Conservation (phyloP, 2,329 filamentous ascomycete genomes). For the Phyllosticta citrichinensis region DNA sequence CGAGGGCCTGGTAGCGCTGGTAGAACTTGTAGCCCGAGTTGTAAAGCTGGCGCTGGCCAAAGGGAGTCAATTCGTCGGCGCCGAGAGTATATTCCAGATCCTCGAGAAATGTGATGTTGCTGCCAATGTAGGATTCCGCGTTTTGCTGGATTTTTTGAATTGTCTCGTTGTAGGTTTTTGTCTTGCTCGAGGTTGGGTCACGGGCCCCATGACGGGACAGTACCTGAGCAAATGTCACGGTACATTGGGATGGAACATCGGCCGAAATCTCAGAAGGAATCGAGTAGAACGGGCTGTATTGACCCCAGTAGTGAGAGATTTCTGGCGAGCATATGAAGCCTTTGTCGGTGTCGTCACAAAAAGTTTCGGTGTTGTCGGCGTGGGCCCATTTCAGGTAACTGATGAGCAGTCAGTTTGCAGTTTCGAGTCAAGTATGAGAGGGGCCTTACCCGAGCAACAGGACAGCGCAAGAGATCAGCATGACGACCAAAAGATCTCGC, state of each 20-base stretch:
- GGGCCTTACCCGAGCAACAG: background rate
- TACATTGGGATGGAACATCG: conserved; percentile 55
- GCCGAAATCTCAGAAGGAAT: conserved; percentile 56
- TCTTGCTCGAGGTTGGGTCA: conserved; percentile 64
- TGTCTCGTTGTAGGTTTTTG: conserved; percentile 50
- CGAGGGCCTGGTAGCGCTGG: conserved; percentile 56
- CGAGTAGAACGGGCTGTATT: conserved; percentile 77
- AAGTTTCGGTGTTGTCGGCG: conserved; percentile 12
- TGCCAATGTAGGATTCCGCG: conserved; percentile 43
- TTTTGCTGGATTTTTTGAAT: conserved; percentile 56
- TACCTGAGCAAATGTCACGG: conserved; percentile 68
- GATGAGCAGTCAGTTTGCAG: background rate
- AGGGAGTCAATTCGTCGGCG: conserved; percentile 56
- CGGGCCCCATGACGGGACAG: conserved; percentile 79
- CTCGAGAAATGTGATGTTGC: conserved; percentile 56
- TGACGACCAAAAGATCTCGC: background rate
- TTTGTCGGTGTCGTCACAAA: conserved; percentile 43
- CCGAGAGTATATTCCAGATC: conserved; percentile 63
- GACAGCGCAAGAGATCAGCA: conserved; percentile 1
- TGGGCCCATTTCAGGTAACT: conserved; percentile 2
- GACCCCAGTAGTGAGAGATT: conserved; percentile 66
- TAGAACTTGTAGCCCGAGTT: conserved; percentile 71
- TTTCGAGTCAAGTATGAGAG: background rate
- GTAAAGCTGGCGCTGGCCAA: conserved; percentile 60
- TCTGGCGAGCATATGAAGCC: conserved; percentile 55